Evolutionary conservation across 306 rosid species (phyloP).

Genomic region (cucumber (Cucumis sativus)): Cucumber_9930_V3 NC_026659.2:95501-96000

Average conservation of each 20-base stretch:
- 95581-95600: conserved; percentile 57
- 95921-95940: not conserved
- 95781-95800: conserved; percentile 75
- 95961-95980: not conserved
- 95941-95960: not conserved
- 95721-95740: conserved; percentile 24
- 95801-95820: conserved; percentile 54
- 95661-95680: conserved; percentile 56
- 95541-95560: conserved; percentile 79
- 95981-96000: not conserved
- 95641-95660: conserved; percentile 16
- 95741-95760: conserved; percentile 6
- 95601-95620: conserved; percentile 67
- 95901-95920: too few species aligned
- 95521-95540: conserved; percentile 63
- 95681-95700: conserved; percentile 24
- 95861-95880: not conserved
- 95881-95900: not conserved
- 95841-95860: conserved; percentile 28
- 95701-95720: conserved; percentile 2
- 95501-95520: conserved; percentile 73
- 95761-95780: conserved; percentile 93
- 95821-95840: conserved; percentile 82
- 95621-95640: conserved; percentile 51
- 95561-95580: conserved; percentile 74